Conservation (phyloP, 2,329 filamentous ascomycete genomes). For the Arthroderma sp. region DNA sequence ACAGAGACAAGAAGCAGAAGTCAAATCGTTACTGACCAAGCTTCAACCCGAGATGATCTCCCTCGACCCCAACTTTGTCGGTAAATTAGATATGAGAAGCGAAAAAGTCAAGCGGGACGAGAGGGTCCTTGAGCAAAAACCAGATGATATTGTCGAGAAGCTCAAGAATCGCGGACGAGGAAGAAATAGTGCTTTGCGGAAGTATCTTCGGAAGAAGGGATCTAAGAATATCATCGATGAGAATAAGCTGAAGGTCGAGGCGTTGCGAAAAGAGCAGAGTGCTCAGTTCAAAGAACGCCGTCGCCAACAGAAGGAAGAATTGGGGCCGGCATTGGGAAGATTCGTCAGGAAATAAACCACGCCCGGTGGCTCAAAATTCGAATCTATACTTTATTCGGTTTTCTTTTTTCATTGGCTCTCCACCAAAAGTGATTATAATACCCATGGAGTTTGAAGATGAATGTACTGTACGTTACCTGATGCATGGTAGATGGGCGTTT, state of each 20-base stretch:
- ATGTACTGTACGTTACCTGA: slow-evolving; percentile 1
- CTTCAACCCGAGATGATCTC: slow-evolving; percentile 95
- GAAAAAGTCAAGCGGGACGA: slow-evolving; percentile 65
- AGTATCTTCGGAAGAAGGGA: slow-evolving; percentile 82
- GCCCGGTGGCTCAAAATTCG: background rate
- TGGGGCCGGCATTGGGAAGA: slow-evolving; percentile 74
- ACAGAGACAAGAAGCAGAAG: slow-evolving; percentile 84
- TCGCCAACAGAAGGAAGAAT: slow-evolving; percentile 54
- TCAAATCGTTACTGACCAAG: slow-evolving; percentile 84
- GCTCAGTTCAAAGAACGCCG: slow-evolving; percentile 55
- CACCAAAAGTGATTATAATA: slow-evolving; percentile 5
- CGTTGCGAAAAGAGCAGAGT: slow-evolving; percentile 57
- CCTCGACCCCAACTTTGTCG: slow-evolving; percentile 81
- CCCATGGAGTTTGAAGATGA: slow-evolving; percentile 5
- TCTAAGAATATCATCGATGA: slow-evolving; percentile 93
- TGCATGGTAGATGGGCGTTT: background rate
- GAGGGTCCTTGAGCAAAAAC: slow-evolving; percentile 62
- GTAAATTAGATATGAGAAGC: slow-evolving; percentile 69
- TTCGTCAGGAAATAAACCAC: slow-evolving; percentile 46
- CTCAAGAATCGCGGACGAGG: slow-evolving; percentile 68
- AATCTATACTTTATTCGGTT: background rate
- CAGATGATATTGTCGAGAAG: slow-evolving; percentile 44
- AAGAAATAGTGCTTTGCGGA: slow-evolving; percentile 77
- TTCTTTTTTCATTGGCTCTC: background rate
- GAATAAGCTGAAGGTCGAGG: slow-evolving; percentile 74